Conservation (phyloP, 2,329 filamentous ascomycete species). For the Xylaria polymorpha region DNA sequence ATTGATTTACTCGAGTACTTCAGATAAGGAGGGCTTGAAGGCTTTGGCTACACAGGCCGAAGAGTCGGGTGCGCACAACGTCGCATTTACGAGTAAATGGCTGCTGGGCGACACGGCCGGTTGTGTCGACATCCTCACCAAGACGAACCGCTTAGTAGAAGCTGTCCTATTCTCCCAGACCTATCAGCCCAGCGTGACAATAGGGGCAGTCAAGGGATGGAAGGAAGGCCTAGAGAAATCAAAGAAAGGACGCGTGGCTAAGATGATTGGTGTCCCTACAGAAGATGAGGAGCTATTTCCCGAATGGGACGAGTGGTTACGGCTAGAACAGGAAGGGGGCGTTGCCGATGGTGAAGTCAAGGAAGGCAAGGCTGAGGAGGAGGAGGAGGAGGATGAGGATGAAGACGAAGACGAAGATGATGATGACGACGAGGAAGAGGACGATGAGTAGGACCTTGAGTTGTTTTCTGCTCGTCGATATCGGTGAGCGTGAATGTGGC, state of each 20-base stretch:
- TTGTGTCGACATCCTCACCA: conserved; percentile 81
- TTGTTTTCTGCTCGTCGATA: not conserved
- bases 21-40: conserved; percentile 78
- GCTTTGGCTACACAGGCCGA: conserved; percentile 80
- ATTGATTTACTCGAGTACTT: conserved; percentile 87
- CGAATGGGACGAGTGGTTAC: conserved; percentile 92
- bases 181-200: conserved; percentile 85
- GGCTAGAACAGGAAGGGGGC: conserved; percentile 78
- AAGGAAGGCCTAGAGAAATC: conserved; percentile 84
- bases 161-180: conserved; percentile 94
- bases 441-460: conserved; percentile 37
- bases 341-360: conserved; percentile 52
- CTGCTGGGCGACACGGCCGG: conserved; percentile 83
- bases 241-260: conserved; percentile 86
- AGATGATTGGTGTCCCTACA: conserved; percentile 83
- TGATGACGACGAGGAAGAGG: conserved; percentile 40
- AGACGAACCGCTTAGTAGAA: conserved; percentile 84
- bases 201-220: conserved; percentile 78
- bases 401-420: conserved; percentile 37
- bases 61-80: conserved; percentile 84
- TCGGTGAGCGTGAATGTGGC: not conserved
- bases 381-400: conserved; percentile 26
- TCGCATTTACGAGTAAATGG: conserved; percentile 93
- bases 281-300: conserved; percentile 92
- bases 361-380: conserved; percentile 38